phyloP scores from a whole-genome alignment of 2,329 filamentous ascomycete species.

The Didymella keratinophila region DNA sequence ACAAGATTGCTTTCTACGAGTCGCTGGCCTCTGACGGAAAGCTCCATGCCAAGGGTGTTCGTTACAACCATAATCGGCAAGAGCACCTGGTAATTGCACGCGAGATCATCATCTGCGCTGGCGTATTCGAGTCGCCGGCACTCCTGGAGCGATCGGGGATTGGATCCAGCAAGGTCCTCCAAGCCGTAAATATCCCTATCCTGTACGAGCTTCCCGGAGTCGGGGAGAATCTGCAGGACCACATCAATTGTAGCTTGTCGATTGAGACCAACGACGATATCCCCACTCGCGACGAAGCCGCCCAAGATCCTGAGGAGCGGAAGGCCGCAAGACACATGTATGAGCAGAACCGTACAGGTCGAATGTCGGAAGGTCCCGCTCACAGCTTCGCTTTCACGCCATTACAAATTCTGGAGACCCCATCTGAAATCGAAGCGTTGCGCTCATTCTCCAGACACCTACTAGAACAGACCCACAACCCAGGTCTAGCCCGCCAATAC shows the following conservation, averaged over 20 bases:
- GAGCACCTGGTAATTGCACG: constrained; percentile 14
- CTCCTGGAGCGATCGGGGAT: constrained; percentile 68
- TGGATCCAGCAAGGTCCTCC: constrained; percentile 58
- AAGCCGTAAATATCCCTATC: constrained; percentile 59
- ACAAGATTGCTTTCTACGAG: constrained; percentile 25
- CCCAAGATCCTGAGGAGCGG: constrained; percentile 17
- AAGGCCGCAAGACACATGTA: constrained; percentile 26
- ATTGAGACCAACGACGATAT: constrained; percentile 22
- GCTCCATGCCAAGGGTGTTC: constrained; percentile 23
- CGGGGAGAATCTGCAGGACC: constrained; percentile 69
- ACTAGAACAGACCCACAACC: constrained; percentile 11
- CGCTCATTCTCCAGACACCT: not conserved
- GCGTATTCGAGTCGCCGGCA: constrained; percentile 59
- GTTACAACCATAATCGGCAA: constrained; percentile 21
- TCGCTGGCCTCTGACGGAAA: constrained; percentile 16
- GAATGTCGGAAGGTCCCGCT: constrained; percentile 27
- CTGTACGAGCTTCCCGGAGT: constrained; percentile 66
- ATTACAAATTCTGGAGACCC: constrained; percentile 28
- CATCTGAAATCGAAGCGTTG: constrained; percentile 21
- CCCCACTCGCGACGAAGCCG: constrained; percentile 22
- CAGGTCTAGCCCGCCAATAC: constrained; percentile 22
- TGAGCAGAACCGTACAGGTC: constrained; percentile 24
- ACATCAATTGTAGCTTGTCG: constrained; percentile 41
- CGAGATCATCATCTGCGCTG: constrained; percentile 49
- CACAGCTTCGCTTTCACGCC: constrained; percentile 34